Base-by-base conservation (phyloP, 345 rosid species). In the Citrus mangshanensis region DNA sequence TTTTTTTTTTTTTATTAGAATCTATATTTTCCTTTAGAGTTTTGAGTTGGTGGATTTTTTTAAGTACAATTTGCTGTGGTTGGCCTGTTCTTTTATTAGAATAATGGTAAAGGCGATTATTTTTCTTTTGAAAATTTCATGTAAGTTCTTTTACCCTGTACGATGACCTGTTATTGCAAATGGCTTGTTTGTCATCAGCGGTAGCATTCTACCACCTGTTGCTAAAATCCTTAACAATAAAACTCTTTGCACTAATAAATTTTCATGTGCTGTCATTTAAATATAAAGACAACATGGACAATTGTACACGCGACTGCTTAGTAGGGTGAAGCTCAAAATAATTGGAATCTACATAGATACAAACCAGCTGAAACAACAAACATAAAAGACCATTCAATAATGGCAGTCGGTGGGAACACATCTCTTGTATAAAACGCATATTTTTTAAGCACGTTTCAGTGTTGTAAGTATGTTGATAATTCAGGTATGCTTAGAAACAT, bases 1-100 rank as follows among this genome's bases (percentile, higher is more conserved):
- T 81, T 80, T 69, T 81, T 80, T 69, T 54, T 6, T 68, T 54
- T 67, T 55, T 25, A 37, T 27, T 46, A 35, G 32, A 55, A 37
- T 27, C 28, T 66, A 35, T 24, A 27, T 65, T 65, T 66, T 66
- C 79, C 40, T 7, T 30, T 9, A 24, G 64, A 75, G 32, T 64
- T 75, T 65, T 64, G 54, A 66, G n/a, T 62, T 28, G 34, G 9
- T 51, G 62, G 28, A 51, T 65, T 65, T 37, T 46, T 22, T 19
- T 0, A 51, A 74, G 25, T 22, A 21, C 10, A 54, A 34, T 18
- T 2, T 66, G 8, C 3, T 9, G 9, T 32, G 54, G 4, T 24
- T 19, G 8, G 35, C 40, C 4, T 76, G 65, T 40, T n/a, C 27
- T 12, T 51, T 55, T 76, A 66, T 76, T 34, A 49, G 51, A 32